These are phyloP conservation scores for Fraxinus pennsylvanica DNA, from an alignment of 257 asterid genomes.

Conservation along the genomic window DNA sequence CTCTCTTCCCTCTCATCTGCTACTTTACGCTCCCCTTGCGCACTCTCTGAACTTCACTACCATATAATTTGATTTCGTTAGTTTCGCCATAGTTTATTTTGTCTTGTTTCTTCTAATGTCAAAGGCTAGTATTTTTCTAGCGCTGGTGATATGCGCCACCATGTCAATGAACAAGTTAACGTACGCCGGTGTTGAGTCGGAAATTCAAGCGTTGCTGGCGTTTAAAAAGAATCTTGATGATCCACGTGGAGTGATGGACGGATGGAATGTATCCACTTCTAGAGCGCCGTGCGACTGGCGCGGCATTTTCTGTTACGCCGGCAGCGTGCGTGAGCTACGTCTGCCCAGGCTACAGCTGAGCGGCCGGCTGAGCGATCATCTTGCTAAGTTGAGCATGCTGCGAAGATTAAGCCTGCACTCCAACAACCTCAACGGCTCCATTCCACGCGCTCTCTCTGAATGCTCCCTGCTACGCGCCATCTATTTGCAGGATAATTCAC, in stretches of 20 bases:
- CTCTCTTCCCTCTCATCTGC: constrained; percentile 11
- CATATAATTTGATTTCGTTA: not conserved
- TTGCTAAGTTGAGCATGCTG: constrained; percentile 49
- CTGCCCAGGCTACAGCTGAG: constrained; percentile 65
- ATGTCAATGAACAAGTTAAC: constrained; percentile 27
- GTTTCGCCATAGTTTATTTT: not conserved
- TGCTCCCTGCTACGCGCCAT: constrained; percentile 65
- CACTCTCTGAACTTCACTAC: constrained; percentile 8
- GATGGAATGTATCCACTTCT: constrained; percentile 64
- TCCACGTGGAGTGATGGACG: constrained; percentile 59
- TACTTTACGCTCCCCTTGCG: constrained; percentile 33
- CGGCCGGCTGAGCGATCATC: constrained; percentile 46
- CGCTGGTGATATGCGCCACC: constrained; percentile 41
- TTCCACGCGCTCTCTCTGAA: constrained; percentile 50
- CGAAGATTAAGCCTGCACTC: constrained; percentile 69
- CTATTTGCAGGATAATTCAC: constrained; percentile 65
- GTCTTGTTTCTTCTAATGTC: constrained; percentile 36
- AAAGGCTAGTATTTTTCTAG: constrained; percentile 37
- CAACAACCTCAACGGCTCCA: constrained; percentile 60
- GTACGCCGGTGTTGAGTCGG: constrained; percentile 39
- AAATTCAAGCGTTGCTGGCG: constrained; percentile 49
- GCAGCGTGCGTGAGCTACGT: constrained; percentile 56
- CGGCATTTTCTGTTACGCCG: constrained; percentile 59
- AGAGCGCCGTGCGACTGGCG: constrained; percentile 84
- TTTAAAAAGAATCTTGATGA: constrained; percentile 57